Evolutionary conservation across 1,284 basidiomycete species (phyloP).

Genomic region (Microbotryum violaceum): DNA sequence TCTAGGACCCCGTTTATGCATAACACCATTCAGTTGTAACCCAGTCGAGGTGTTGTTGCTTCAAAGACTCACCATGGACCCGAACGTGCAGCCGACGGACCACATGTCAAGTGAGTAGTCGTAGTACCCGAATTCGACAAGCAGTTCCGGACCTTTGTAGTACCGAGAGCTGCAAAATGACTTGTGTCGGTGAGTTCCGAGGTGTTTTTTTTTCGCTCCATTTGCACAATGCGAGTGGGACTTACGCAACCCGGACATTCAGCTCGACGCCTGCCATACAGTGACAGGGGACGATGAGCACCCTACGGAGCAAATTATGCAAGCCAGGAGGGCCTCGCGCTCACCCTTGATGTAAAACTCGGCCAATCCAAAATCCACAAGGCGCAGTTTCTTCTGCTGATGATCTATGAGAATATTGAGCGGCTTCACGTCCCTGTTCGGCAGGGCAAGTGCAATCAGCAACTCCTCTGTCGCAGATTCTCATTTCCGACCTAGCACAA

Average conservation of each 20-base stretch:
- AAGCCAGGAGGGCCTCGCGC: not conserved
- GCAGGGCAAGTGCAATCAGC: too few species aligned
- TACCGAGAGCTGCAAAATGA: slow-evolving; percentile 57
- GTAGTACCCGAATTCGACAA: slow-evolving; percentile 88
- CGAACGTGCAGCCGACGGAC: slow-evolving; percentile 98
- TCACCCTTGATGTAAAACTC: slow-evolving; percentile 98
- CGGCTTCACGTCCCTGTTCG: slow-evolving; percentile 79
- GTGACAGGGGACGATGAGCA: not conserved
- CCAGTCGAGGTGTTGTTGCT: not conserved
- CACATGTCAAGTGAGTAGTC: slow-evolving; percentile 70
- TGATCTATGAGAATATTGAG: slow-evolving; percentile 99
- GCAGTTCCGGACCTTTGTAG: slow-evolving; percentile 95
- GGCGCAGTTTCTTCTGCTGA: slow-evolving; percentile 84
- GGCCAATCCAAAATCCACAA: slow-evolving; percentile 98
- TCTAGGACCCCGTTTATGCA: slow-evolving; percentile 48
- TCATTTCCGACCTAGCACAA: not conserved
- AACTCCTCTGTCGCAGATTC: too few species aligned
- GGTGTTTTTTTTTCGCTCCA: too few species aligned
- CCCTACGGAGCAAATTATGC: not conserved
- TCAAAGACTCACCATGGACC: slow-evolving; percentile 71
- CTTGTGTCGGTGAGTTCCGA: too few species aligned
- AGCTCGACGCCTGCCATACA: slow-evolving; percentile 52
- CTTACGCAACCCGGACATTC: slow-evolving; percentile 82
- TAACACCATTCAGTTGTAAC: slow-evolving; percentile 1
- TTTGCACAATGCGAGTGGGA: slow-evolving; percentile 14